These are phyloP conservation scores for Emmonsiellopsis sp. DNA, from an alignment of 2,329 filamentous ascomycete species.

Conservation along the genomic window DNA sequence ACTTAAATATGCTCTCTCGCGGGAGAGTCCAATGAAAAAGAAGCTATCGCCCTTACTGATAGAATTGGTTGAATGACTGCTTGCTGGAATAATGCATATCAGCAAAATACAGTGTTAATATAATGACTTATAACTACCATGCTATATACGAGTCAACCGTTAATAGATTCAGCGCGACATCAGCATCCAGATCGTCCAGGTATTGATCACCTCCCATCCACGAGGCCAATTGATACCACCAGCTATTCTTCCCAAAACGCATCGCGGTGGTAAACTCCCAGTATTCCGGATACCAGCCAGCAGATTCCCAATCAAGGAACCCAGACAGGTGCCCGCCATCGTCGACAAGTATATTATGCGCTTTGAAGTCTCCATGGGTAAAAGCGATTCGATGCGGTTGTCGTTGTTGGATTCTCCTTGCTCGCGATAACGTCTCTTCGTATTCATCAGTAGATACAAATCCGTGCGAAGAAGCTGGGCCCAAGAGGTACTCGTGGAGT, in stretches of 20 bases:
- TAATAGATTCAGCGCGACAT: constrained; percentile 13
- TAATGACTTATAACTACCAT: too few species aligned
- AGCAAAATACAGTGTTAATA: too few species aligned
- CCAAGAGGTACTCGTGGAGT: constrained; percentile 23
- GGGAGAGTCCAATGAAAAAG: too few species aligned
- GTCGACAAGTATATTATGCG: constrained; percentile 15
- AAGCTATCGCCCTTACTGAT: too few species aligned
- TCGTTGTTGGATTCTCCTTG: constrained; percentile 10
- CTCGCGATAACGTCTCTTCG: constrained; percentile 14
- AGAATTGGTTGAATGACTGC: too few species aligned
- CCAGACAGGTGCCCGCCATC: constrained; percentile 16
- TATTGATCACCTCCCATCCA: constrained; percentile 15
- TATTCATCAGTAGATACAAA: constrained; percentile 21
- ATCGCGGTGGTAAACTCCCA: constrained; percentile 18
- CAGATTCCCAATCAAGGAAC: constrained; percentile 19
- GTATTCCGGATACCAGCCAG: constrained; percentile 18
- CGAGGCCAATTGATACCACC: constrained; percentile 15
- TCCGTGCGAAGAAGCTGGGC: constrained; percentile 17
- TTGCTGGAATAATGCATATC: too few species aligned
- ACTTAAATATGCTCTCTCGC: too few species aligned
- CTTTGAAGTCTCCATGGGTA: constrained; percentile 17
- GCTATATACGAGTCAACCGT: constrained; percentile 17
- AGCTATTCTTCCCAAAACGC: constrained; percentile 13
- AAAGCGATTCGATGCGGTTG: constrained; percentile 15
- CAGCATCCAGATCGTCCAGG: constrained; percentile 10